Conservation (phyloP, 148 eudicot species). For the Silene conica region DNA sequence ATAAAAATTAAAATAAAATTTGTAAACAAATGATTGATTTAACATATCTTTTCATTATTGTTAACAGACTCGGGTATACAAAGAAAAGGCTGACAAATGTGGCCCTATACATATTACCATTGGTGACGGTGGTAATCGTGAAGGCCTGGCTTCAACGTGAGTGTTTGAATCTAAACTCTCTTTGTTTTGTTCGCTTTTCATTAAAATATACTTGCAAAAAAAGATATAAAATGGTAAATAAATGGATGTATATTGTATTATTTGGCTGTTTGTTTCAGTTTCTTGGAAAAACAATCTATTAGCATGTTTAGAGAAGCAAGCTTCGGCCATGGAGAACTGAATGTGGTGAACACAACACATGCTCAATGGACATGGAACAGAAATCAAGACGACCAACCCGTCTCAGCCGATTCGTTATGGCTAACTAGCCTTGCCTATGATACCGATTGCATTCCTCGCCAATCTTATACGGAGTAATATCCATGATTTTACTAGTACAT, state of each 20-base stretch:
- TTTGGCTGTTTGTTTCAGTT: conserved; percentile 20
- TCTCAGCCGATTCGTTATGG: conserved; percentile 45
- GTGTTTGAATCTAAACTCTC: background rate
- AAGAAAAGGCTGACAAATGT: conserved; percentile 31
- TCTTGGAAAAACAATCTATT: conserved; percentile 34
- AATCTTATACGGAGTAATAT: background rate
- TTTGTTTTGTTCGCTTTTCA: too few relatives aligned
- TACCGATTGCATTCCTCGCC: conserved; percentile 25
- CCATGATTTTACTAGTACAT: background rate
- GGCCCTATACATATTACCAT: conserved; percentile 41
- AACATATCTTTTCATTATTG: too few relatives aligned
- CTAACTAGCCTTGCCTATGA: conserved; percentile 37
- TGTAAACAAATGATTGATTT: too few relatives aligned
- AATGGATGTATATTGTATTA: background rate
- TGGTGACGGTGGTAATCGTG: conserved; percentile 49
- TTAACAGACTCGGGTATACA: conserved; percentile 32
- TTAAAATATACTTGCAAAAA: too few relatives aligned
- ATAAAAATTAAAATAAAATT: too few relatives aligned
- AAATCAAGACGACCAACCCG: conserved; percentile 40
- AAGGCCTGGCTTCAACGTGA: conserved; percentile 37
- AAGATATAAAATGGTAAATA: too few relatives aligned
- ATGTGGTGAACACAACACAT: conserved; percentile 51
- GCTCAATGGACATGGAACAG: conserved; percentile 72
- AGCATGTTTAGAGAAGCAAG: conserved; percentile 72
- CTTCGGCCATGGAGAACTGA: conserved; percentile 68